phyloP scores from a whole-genome alignment of 2,329 filamentous ascomycete species.

The Gremmenia infestans region DNA sequence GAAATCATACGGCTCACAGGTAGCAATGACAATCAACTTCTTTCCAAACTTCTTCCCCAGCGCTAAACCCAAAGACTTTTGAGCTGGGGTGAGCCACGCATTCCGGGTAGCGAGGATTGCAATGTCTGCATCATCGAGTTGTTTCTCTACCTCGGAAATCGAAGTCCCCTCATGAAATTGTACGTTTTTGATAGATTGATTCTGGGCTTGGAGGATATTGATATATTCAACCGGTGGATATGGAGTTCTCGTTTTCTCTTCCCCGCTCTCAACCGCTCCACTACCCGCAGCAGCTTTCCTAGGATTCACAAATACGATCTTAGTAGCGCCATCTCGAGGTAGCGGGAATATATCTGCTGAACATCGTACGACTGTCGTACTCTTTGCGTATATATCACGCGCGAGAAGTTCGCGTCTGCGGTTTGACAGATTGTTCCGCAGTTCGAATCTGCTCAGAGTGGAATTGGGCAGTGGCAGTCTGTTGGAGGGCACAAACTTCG shows the following conservation, averaged over 20 bases:
- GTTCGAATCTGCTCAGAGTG: no score
- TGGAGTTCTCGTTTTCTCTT: constrained; percentile 30
- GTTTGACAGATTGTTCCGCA: no score
- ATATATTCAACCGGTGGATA: constrained; percentile 32
- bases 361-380: constrained; percentile 37
- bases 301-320: constrained; percentile 36
- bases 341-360: constrained; percentile 31
- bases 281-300: constrained; percentile 32
- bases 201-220: constrained; percentile 29
- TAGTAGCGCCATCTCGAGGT: constrained; percentile 16
- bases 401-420: constrained; percentile 22
- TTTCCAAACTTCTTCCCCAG: constrained; percentile 27
- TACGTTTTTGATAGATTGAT: constrained; percentile 29
- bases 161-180: constrained; percentile 29
- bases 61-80: constrained; percentile 33
- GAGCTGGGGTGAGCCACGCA: constrained; percentile 34
- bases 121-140: constrained; percentile 33
- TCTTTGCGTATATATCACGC: constrained; percentile 34
- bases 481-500: constrained; percentile 27
- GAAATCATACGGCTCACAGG: constrained; percentile 41
- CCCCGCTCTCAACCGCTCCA: constrained; percentile 37
- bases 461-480: constrained; percentile 20
- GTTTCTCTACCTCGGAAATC: constrained; percentile 30
- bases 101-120: constrained; percentile 39
- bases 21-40: constrained; percentile 36